Conservation (phyloP, 176 grass and related monocot species). For the Oryza rufipogon region DNA sequence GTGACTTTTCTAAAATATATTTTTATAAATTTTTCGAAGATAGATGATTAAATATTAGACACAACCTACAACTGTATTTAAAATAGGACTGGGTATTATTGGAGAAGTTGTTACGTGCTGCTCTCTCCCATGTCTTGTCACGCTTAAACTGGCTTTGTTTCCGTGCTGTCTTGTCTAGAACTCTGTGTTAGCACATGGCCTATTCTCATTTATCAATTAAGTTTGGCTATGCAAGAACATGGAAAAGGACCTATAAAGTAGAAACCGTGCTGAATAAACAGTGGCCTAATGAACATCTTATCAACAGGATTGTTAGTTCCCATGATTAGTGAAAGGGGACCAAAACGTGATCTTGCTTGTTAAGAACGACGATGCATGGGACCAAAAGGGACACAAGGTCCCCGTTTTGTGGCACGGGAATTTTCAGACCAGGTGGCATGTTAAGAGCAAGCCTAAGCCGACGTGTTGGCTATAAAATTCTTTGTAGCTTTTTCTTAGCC, state of each 20-base stretch:
- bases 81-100: too few species aligned
- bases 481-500: too few species aligned
- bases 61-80: too few species aligned
- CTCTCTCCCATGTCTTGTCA: conserved; percentile 21
- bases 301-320: background rate
- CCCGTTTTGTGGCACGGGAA: background rate
- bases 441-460: too few species aligned
- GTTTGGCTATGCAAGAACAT: background rate
- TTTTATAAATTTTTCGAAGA: too few species aligned
- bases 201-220: background rate
- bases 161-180: background rate
- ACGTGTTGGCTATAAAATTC: too few species aligned
- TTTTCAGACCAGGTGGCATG: background rate
- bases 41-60: too few species aligned
- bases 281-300: background rate
- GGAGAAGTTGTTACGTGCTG: background rate
- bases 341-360: background rate
- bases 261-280: background rate
- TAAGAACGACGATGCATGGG: background rate
- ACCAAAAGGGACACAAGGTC: background rate
- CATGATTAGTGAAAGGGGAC: background rate
- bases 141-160: background rate
- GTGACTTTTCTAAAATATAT: too few species aligned
- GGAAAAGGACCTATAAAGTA: background rate
- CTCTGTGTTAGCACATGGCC: conserved; percentile 2